These are phyloP conservation scores for Dillenia suffruticosa DNA, from an alignment of 164 flowering plant species.

Conservation along the genomic window DNA sequence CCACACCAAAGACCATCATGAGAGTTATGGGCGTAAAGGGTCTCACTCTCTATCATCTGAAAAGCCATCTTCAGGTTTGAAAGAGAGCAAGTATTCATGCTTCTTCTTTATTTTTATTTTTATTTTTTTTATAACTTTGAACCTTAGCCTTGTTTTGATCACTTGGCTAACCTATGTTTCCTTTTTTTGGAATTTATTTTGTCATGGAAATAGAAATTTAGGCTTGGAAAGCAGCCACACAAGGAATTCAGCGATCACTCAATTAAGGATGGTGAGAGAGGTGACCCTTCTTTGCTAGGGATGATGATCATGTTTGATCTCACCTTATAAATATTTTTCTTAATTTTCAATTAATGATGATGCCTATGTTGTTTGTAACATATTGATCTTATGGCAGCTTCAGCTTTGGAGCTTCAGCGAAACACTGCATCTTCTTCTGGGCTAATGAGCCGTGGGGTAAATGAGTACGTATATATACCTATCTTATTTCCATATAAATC, in stretches of 20 bases:
- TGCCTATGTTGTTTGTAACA: not conserved
- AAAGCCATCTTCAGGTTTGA: constrained; percentile 97
- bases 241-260: constrained; percentile 94
- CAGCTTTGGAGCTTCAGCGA: constrained; percentile 76
- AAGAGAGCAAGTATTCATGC: not conserved
- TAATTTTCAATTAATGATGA: not conserved
- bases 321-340: not conserved
- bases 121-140: not conserved
- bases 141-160: constrained; percentile 1
- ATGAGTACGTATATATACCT: constrained; percentile 56
- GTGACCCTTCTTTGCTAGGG: constrained; percentile 8
- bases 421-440: constrained; percentile 71
- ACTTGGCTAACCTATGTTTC: not conserved
- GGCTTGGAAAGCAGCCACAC: constrained; percentile 99
- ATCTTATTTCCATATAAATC: not conserved
- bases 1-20: constrained; percentile 98
- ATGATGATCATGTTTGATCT: not conserved
- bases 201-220: constrained; percentile 62
- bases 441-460: constrained; percentile 65
- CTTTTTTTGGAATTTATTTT: not conserved
- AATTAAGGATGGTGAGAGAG: constrained; percentile 70
- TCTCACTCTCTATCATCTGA: constrained; percentile 96
- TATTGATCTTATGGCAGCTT: constrained; percentile 27
- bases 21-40: constrained; percentile 99
- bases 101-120: constrained; percentile 4